Evolutionary conservation across 2,329 filamentous ascomycete species (phyloP), one percentile per base, ranked within the genome.

Genomic region (Aplosporella prunicola): DNA sequence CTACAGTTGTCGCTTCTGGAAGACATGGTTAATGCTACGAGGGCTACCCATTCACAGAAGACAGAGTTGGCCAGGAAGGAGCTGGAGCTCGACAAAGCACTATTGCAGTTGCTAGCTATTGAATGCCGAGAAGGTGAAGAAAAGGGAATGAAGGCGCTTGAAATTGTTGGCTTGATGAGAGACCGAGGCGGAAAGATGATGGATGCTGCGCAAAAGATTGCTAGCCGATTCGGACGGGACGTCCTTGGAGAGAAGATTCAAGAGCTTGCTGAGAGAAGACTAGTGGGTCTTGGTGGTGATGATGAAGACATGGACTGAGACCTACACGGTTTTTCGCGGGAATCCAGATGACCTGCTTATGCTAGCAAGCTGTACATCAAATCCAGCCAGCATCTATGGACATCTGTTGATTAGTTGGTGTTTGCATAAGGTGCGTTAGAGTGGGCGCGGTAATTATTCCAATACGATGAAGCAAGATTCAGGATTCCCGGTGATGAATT

Each of bases 61-160:
- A 61, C 69, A 1, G 72, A 77, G 30, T 71, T 94, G 10, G 72
- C 76, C 10, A 71, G 76, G 25, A 71, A 86, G 39, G 84, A 93
- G 58, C 66, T 93, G 29, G 85, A 93, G 29, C 76, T 93, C 24
- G 88, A 98, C 66, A 94, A 94, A 66, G 78, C 81, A 28, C 68
- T 98, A 34, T 67, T 98, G 45, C 87, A 95, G 65, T 72, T 96
- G 56, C 68, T 98, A 53, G 88, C 85, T 2, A 68, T 81, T 5
- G 91, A 96, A 66, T 98, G 91, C 57, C 78, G 87, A 42, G 85
- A 91, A 47, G 86, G 87, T 29, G 91, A 98, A 58, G 88, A 96
- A 45, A 72, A 82, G 20, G 89, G 88, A 5, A 95, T 95, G 86
- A 86, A 89, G 48, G 89, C 89, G 1, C 67, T 98, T 23, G 93